Evolutionary conservation across 2,329 filamentous ascomycete species (phyloP).

Genomic region (Aspergillus sp.): DNA sequence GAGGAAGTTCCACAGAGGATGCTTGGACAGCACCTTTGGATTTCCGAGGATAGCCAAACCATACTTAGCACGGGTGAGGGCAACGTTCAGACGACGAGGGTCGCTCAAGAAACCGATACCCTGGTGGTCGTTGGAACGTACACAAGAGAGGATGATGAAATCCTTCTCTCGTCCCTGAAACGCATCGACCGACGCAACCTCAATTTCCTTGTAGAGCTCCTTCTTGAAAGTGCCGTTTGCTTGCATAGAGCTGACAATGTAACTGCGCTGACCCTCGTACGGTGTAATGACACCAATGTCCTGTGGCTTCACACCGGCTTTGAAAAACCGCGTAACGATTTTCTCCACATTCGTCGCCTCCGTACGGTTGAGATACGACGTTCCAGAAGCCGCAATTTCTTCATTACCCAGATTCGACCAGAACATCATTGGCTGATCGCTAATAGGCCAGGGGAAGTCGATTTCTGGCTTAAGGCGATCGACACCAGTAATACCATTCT

Average conservation of each 20-base stretch:
- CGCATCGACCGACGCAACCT: conserved; percentile 95
- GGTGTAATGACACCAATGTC: conserved; percentile 98
- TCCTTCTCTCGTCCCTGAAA: conserved; percentile 99
- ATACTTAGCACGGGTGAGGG: conserved; percentile 92
- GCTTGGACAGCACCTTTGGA: conserved; percentile 94
- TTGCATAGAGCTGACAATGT: conserved; percentile 99
- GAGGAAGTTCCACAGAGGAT: conserved; percentile 94
- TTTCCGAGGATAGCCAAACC: conserved; percentile 95
- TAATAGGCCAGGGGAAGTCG: conserved; percentile 95
- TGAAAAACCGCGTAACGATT: conserved; percentile 97
- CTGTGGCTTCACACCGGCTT: conserved; percentile 86
- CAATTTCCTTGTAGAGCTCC: conserved; percentile 96
- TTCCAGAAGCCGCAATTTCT: conserved; percentile 95
- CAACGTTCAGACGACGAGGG: conserved; percentile 92
- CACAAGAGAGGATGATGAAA: conserved; percentile 95
- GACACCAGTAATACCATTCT: conserved; percentile 89
- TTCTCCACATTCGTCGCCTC: conserved; percentile 98
- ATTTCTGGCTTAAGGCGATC: conserved; percentile 86
- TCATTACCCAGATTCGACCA: conserved; percentile 98
- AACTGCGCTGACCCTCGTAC: conserved; percentile 96
- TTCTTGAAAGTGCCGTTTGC: conserved; percentile 96
- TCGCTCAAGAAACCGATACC: conserved; percentile 98
- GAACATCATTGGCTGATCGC: conserved; percentile 98
- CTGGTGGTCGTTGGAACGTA: conserved; percentile 97
- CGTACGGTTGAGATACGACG: conserved; percentile 94